phyloP scores from a whole-genome alignment of 2,329 filamentous ascomycete genomes.

The Parastagonospora nodorum region DNA sequence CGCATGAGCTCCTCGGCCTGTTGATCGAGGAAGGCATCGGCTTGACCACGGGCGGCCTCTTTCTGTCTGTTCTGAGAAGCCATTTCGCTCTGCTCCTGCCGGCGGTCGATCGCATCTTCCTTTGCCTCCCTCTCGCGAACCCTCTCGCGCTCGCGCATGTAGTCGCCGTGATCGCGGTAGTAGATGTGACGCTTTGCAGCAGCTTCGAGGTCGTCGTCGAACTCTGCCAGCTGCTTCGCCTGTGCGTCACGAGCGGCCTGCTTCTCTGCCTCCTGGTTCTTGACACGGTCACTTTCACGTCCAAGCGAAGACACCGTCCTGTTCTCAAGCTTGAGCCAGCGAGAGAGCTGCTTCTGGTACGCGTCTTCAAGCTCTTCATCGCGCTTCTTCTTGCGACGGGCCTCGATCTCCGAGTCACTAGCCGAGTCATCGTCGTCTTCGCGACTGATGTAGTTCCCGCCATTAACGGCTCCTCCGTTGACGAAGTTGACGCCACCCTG shows the following conservation, averaged over 20 bases:
- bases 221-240: slow-evolving; percentile 75
- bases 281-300: slow-evolving; percentile 80
- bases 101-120: slow-evolving; percentile 81
- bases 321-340: slow-evolving; percentile 89
- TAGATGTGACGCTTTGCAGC: slow-evolving; percentile 76
- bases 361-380: slow-evolving; percentile 77
- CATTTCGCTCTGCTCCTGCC: slow-evolving; percentile 75
- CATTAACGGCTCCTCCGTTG: slow-evolving; percentile 73
- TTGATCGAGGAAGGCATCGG: slow-evolving; percentile 86
- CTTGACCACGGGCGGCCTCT: slow-evolving; percentile 81
- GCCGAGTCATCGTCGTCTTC: slow-evolving; percentile 89
- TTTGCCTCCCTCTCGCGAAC: slow-evolving; percentile 76
- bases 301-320: slow-evolving; percentile 83
- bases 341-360: slow-evolving; percentile 83
- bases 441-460: slow-evolving; percentile 58
- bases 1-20: slow-evolving; percentile 74
- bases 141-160: slow-evolving; percentile 78
- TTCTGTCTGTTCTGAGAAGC: slow-evolving; percentile 71
- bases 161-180: slow-evolving; percentile 83
- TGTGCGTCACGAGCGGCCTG: slow-evolving; percentile 69
- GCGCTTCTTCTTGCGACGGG: slow-evolving; percentile 71
- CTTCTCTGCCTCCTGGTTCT: slow-evolving; percentile 70
- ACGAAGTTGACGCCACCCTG: slow-evolving; percentile 83
- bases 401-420: slow-evolving; percentile 83
- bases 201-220: slow-evolving; percentile 87